phyloP scores from a whole-genome alignment of 495 filamentous ascomycete genomes.

The Aspergillus incahuasiensis region DNA sequence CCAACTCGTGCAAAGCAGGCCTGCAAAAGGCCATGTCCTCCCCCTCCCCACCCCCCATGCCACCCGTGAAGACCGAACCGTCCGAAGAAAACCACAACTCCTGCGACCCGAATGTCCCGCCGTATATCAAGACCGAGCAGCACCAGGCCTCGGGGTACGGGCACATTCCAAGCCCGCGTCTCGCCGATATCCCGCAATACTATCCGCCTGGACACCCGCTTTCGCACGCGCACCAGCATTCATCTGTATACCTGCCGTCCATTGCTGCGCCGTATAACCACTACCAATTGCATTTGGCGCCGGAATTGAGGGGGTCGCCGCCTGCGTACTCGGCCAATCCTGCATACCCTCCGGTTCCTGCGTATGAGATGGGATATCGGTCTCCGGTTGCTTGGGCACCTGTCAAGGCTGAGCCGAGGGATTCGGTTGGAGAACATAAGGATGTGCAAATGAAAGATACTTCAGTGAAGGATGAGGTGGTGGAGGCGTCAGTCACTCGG shows the following conservation, averaged over 20 bases:
- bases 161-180: neutral
- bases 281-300: neutral
- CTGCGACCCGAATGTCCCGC: constrained; percentile 6
- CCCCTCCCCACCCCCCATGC: neutral
- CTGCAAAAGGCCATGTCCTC: neutral
- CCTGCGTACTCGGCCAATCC: neutral
- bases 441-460: neutral
- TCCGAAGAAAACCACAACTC: neutral
- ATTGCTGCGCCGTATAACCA: neutral
- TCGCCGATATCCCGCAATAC: constrained; percentile 18
- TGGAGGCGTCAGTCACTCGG: neutral
- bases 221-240: neutral
- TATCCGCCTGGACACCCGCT: neutral
- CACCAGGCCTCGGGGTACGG: neutral
- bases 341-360: neutral
- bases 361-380: neutral
- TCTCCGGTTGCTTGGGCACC: constrained; percentile 8
- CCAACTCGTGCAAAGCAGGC: constrained; percentile 9
- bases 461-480: neutral
- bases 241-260: neutral
- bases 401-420: constrained; percentile 21
- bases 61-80: constrained; percentile 15
- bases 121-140: constrained; percentile 16
- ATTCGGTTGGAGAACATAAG: neutral
- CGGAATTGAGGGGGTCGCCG: neutral